Evolutionary conservation across 768 basidiomycete species (phyloP), one percentile per base, ranked within the genome.

Genomic region (Clavaria fumosa): DNA sequence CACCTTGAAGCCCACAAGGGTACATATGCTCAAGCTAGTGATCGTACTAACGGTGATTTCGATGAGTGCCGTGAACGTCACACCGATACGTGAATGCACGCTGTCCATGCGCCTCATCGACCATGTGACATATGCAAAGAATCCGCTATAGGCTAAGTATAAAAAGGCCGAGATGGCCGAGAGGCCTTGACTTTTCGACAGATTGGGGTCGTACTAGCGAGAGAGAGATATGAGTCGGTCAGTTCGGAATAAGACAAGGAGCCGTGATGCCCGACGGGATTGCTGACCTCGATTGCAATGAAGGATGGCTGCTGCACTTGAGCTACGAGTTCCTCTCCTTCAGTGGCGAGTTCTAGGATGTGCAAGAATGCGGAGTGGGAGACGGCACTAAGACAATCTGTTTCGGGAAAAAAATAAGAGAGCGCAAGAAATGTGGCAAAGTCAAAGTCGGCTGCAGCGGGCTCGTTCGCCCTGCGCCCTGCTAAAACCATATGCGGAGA

Each of bases 31-130:
- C 32, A 95, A 66, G 47, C 84, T 88, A 37, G 91, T 95, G 46
- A 99, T 74, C 0, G 93, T 89, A 61, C 88, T 91, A 41, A 85
- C 88, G 5, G 78, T 63, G 30, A 96, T 78, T 58, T 96, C 89
- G 15, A 93, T 80, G 20, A 91, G 63, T 9, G 89, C 93, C 2
- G 93, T 96, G 53, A 96, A 83, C 1, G 86, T 83, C 22, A 99
- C 61, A 56, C 93, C 93, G 38, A 86, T 66, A 31, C 85, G 74
- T 4, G 85, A 90, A 57, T 99, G 93, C 7, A 95, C 81, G 9
- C 77, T 77, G 42, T 75, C 67, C 72, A 86, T 82, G 31, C 71
- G 67, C 39, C 75, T 67, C 58, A 89, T 70, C 28, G 77, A 77
- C 60, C 75, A 74, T 26, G 65, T 71, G 42, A 88, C 83, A 46